Base-by-base conservation (phyloP, 441 rosid genomes). In the Adansonia grandidieri region DNA sequence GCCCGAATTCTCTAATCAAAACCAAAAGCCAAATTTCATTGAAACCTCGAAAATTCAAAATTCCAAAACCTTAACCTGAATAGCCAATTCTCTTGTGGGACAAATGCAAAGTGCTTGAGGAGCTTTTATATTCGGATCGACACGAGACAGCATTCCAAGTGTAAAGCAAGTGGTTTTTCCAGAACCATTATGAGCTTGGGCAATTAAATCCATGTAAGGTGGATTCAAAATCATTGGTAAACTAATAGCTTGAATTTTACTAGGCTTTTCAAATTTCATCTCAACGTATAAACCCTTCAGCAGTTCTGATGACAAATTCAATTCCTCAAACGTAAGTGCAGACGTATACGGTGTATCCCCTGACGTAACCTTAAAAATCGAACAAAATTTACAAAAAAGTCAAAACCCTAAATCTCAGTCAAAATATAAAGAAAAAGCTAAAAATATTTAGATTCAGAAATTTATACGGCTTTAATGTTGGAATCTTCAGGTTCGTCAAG, bases 91-190 rank as follows among this genome's bases (percentile, higher is more conserved):
- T 78, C 97, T 81, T 4, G 98, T 94, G 75, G 99, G 99, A 71
- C 98, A 96, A 66, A 96, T 89, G 82, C 98, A 94, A 58, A 96
- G 93, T 0, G 99, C 99, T 74, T 96, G 99, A 57, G 98, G 92
- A 74, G 86, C 84, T 15, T 48, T 78, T 40, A 86, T 9, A 0
- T 70, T 84, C 0, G 93, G 91, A 82, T 94, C 93, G 28, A 94
- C 88, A 13, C 99, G 97, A 63, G 93, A 91, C 72, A 96, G 61
- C 98, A 96, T 96, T 37, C 99, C 99, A 20, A 96, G 95, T 57
- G 92, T 97, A 70, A 96, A 96, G 79, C 99, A 96, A 17, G 99
- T 94, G 0, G 99, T 96, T 86, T 96, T 96, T 9, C 99, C 99
- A 58, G 97, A 94, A 65, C 99, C 98, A 74, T 94, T 96, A 78